A percentile compares a stretch with the other conserved stretches of the same genome.
Evolutionary conservation across 2,329 filamentous ascomycete genomes (phyloP).

Genomic region (Apiospora malaysiana): DNA sequence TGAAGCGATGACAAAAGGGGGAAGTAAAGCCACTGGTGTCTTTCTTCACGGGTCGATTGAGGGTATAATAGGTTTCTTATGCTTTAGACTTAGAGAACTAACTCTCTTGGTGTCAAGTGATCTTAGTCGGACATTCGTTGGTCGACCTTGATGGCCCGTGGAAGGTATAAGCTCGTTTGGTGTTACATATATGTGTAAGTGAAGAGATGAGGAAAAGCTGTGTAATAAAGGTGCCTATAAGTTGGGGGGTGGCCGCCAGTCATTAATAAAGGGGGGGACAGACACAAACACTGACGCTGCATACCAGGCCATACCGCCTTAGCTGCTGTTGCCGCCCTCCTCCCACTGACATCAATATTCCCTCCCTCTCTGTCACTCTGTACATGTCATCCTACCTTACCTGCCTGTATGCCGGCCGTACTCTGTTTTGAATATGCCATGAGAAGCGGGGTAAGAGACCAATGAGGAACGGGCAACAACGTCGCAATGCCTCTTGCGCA

Average conservation of each 20-base stretch:
- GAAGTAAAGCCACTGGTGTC: not conserved
- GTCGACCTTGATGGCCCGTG: not conserved
- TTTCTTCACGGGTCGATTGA: slow-evolving; percentile 21
- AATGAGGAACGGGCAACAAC: not conserved
- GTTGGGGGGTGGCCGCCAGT: slow-evolving; percentile 8
- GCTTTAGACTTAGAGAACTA: slow-evolving; percentile 1
- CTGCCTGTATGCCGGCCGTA: not conserved
- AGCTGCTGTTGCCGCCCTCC: not conserved
- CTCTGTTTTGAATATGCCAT: slow-evolving; percentile 11
- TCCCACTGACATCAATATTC: not conserved
- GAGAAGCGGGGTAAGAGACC: slow-evolving; percentile 2
- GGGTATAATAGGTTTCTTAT: not conserved
- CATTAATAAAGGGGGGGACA: slow-evolving; percentile 15
- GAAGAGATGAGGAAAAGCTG: not conserved
- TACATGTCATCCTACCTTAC: not conserved
- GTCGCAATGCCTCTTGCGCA: slow-evolving; percentile 9
- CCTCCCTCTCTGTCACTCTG: not conserved
- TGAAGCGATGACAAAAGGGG: not conserved
- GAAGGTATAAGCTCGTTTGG: not conserved
- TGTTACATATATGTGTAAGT: not conserved
- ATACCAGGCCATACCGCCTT: not conserved
- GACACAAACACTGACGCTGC: not conserved
- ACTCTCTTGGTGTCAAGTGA: slow-evolving; percentile 20
- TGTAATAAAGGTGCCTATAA: not conserved
- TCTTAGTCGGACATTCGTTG: slow-evolving; percentile 29